phyloP scores from a whole-genome alignment of 208 protist species.

The Leishmania martiniquensis region DNA sequence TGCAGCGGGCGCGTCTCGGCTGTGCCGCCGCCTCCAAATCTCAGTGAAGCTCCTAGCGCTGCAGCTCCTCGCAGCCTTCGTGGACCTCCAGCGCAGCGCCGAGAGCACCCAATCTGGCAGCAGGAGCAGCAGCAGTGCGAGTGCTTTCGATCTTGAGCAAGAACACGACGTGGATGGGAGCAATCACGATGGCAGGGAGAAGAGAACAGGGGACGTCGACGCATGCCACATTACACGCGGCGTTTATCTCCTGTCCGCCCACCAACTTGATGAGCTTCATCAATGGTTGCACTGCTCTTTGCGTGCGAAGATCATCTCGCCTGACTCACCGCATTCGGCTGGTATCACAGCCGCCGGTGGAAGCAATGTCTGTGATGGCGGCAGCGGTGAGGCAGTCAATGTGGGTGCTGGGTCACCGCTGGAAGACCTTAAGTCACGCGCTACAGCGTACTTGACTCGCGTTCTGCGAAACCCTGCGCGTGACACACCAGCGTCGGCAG shows the following conservation, averaged over 20 bases:
- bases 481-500: not conserved
- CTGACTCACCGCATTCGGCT: not conserved
- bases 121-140: conserved; percentile 10
- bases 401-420: not conserved
- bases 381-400: not conserved
- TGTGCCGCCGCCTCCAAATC: conserved; percentile 18
- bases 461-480: not conserved
- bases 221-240: not conserved
- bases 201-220: not conserved
- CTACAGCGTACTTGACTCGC: not conserved
- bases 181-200: not conserved
- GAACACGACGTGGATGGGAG: not conserved
- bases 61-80: conserved; percentile 8
- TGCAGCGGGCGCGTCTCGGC: not conserved
- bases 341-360: not conserved
- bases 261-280: conserved; percentile 12
- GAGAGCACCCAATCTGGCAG: conserved; percentile 5
- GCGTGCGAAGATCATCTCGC: not conserved
- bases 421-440: conserved; percentile 13
- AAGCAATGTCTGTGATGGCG: not conserved
- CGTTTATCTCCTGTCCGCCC: conserved; percentile 3
- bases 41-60: conserved; percentile 29
- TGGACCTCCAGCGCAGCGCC: conserved; percentile 11
- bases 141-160: not conserved
- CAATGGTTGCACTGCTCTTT: conserved; percentile 10